Percentiles rank a stretch among this genome's conserved stretches.
Evolutionary conservation across 1,284 basidiomycete genomes (phyloP).

Genomic region (Coniferiporia weirii): DNA sequence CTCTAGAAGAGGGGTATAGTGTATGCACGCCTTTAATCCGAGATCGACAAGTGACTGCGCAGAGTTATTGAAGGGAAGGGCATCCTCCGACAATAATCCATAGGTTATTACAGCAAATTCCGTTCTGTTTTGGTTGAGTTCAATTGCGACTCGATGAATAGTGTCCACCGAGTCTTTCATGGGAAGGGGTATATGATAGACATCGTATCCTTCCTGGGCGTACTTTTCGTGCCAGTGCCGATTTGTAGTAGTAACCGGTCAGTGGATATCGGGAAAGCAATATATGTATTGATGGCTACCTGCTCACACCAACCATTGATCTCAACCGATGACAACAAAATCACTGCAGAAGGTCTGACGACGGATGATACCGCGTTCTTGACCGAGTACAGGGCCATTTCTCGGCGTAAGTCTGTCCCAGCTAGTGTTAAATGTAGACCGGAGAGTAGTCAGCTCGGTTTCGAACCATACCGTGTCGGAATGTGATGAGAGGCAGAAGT

Average conservation of each 20-base stretch:
- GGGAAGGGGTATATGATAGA: conserved; percentile 32
- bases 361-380: conserved; percentile 29
- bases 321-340: conserved; percentile 27
- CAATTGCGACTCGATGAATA: conserved; percentile 15
- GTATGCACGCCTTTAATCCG: conserved; percentile 32
- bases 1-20: conserved; percentile 33
- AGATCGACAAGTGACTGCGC: conserved; percentile 12
- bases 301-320: conserved; percentile 36
- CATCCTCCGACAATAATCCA: conserved; percentile 28
- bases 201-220: conserved; percentile 40
- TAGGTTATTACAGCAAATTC: conserved; percentile 37
- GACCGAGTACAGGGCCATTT: conserved; percentile 12
- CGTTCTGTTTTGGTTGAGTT: conserved; percentile 17
- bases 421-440: no score
- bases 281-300: conserved; percentile 21
- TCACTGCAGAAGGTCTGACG: conserved; percentile 25
- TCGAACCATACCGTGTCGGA: neutral
- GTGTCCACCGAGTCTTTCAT: conserved; percentile 14
- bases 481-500: neutral
- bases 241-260: neutral
- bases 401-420: neutral
- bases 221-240: conserved; percentile 27
- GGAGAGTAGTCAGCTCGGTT: no score
- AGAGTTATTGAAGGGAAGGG: conserved; percentile 21
- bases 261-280: neutral